A percentile compares a stretch with the other conserved stretches of the same genome.
Conservation (phyloP, 73 alveolate species). For the Tetrahymena elliotti region DNA sequence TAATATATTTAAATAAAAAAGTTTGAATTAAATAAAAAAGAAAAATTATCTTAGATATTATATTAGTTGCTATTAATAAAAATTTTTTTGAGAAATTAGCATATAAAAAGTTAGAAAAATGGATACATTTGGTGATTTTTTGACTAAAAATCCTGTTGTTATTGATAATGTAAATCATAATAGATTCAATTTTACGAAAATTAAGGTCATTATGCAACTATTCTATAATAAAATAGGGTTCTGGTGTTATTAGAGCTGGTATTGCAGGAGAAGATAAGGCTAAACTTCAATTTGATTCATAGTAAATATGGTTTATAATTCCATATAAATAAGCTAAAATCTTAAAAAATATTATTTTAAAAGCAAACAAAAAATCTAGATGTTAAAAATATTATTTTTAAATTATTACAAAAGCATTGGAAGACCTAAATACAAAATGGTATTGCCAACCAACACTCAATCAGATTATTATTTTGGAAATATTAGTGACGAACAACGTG, state of each 20-base stretch:
- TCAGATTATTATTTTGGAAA: conserved; percentile 47
- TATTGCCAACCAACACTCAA: conserved; percentile 34
- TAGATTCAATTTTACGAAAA: background rate
- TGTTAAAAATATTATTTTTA: background rate
- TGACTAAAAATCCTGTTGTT: background rate
- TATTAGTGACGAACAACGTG: background rate
- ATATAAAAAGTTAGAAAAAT: background rate
- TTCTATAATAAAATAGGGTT: conserved; percentile 30
- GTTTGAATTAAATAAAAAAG: background rate
- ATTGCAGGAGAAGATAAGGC: conserved; percentile 60
- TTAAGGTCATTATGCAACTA: background rate
- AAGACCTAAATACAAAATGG: background rate
- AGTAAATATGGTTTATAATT: conserved; percentile 3
- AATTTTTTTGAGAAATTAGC: background rate
- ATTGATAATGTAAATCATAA: background rate
- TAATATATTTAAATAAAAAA: background rate
- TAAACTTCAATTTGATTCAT: conserved; percentile 38
- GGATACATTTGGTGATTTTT: background rate
- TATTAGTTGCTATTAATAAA: background rate
- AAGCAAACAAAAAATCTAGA: background rate
- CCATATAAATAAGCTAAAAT: background rate
- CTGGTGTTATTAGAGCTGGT: conserved; percentile 64
- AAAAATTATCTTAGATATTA: background rate
- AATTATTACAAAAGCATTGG: background rate
- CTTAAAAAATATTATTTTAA: background rate